Evolutionary conservation across 2,329 filamentous ascomycete species (phyloP).

Genomic region (Verticillium tricorpus): DNA sequence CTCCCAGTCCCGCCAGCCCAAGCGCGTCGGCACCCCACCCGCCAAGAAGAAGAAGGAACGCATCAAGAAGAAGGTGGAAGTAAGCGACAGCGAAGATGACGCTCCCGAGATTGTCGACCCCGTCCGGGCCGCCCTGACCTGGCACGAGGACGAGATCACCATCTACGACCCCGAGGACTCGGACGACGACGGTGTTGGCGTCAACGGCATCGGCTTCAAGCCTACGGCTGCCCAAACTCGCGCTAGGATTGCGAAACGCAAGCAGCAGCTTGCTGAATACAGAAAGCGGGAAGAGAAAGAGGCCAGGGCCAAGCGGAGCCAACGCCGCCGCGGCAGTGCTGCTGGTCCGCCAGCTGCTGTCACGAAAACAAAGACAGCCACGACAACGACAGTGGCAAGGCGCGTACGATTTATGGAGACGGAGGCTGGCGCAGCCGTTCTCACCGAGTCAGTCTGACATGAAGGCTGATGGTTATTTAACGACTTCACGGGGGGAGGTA

Average conservation of each 20-base stretch:
- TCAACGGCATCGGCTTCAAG: slow-evolving; percentile 65
- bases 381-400: slow-evolving; percentile 19
- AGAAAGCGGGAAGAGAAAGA: slow-evolving; percentile 56
- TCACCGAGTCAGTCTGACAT: background rate
- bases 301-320: slow-evolving; percentile 50
- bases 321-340: slow-evolving; percentile 38
- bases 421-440: slow-evolving; percentile 19
- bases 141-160: slow-evolving; percentile 66
- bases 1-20: slow-evolving; percentile 28
- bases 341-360: slow-evolving; percentile 13
- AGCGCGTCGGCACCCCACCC: slow-evolving; percentile 34
- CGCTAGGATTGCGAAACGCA: slow-evolving; percentile 50
- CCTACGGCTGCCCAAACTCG: slow-evolving; percentile 58
- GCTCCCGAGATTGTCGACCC: slow-evolving; percentile 40
- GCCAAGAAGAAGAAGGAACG: slow-evolving; percentile 7
- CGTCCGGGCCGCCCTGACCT: slow-evolving; percentile 56
- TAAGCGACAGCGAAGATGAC: slow-evolving; percentile 26
- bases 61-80: slow-evolving; percentile 12
- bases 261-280: slow-evolving; percentile 59
- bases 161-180: slow-evolving; percentile 60
- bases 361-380: slow-evolving; percentile 5
- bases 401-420: slow-evolving; percentile 37
- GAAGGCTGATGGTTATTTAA: background rate
- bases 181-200: slow-evolving; percentile 62
- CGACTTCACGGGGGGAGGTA: background rate